phyloP scores from a whole-genome alignment of 2,329 filamentous ascomycete genomes.

The Neurospora sp. region DNA sequence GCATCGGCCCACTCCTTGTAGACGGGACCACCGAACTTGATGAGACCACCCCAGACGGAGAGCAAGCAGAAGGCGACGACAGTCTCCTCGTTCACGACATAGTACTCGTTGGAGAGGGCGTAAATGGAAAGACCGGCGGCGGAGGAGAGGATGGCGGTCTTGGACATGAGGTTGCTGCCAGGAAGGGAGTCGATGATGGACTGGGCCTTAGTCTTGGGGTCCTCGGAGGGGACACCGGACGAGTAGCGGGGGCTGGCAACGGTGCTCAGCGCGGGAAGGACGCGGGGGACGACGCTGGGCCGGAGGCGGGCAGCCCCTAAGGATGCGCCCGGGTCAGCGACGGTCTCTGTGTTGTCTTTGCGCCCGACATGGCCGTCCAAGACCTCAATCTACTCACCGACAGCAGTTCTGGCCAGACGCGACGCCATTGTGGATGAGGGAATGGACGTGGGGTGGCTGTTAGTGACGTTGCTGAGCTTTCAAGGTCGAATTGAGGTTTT shows the following conservation, averaged over 20 bases:
- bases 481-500: constrained; percentile 33
- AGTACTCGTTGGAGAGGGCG: constrained; percentile 98
- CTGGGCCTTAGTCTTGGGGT: constrained; percentile 94
- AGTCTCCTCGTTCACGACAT: constrained; percentile 98
- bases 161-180: constrained; percentile 84
- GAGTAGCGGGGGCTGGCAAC: constrained; percentile 57
- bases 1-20: constrained; percentile 88
- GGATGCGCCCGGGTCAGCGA: constrained; percentile 18
- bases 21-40: constrained; percentile 85
- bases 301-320: constrained; percentile 85
- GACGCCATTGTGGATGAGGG: constrained; percentile 82
- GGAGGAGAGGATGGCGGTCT: constrained; percentile 93
- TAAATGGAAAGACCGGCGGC: constrained; percentile 84
- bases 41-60: constrained; percentile 83
- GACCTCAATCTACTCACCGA: constrained; percentile 57
- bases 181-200: constrained; percentile 89
- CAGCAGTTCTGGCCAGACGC: constrained; percentile 88
- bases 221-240: constrained; percentile 71
- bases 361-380: constrained; percentile 7
- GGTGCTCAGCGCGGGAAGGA: constrained; percentile 63
- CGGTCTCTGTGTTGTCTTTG: constrained; percentile 15
- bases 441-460: constrained; percentile 37
- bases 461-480: constrained; percentile 34
- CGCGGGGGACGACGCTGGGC: constrained; percentile 65
- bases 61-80: constrained; percentile 88